Conservation (phyloP, 441 rosid species). For the Populus hybrid region DNA sequence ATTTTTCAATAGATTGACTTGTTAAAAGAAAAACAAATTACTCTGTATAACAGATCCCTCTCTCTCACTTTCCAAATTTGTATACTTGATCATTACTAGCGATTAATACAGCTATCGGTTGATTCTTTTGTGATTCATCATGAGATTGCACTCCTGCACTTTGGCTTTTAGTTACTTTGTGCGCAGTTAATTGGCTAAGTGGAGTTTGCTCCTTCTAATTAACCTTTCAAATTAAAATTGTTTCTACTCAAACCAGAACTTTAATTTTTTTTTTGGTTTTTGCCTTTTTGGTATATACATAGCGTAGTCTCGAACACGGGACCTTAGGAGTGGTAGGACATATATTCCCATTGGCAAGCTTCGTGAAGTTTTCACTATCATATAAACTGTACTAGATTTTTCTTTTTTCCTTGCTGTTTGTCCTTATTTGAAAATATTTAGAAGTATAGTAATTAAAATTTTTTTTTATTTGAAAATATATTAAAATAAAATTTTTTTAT, state of each 20-base stretch:
- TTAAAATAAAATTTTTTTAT: too few relatives aligned
- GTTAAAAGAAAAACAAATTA: neutral
- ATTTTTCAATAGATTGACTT: neutral
- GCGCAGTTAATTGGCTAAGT: neutral
- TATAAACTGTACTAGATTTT: too few relatives aligned
- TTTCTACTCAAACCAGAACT: neutral
- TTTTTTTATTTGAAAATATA: too few relatives aligned
- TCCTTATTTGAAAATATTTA: too few relatives aligned
- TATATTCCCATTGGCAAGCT: neutral
- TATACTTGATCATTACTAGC: neutral
- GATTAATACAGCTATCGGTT: neutral
- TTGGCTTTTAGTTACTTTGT: neutral
- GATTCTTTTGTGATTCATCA: neutral
- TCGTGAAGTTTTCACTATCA: too few relatives aligned
- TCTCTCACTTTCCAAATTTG: neutral
- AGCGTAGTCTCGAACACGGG: neutral
- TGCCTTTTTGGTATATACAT: neutral
- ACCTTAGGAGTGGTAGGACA: neutral
- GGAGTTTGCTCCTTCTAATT: neutral
- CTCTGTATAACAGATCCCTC: neutral
- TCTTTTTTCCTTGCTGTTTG: too few relatives aligned
- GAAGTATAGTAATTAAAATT: too few relatives aligned
- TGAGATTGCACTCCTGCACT: neutral
- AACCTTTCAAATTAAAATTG: neutral
- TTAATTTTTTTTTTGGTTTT: too few relatives aligned